Evolutionary conservation across 2,329 filamentous ascomycete genomes (phyloP).

Genomic region (Monilinia polystroma): DNA sequence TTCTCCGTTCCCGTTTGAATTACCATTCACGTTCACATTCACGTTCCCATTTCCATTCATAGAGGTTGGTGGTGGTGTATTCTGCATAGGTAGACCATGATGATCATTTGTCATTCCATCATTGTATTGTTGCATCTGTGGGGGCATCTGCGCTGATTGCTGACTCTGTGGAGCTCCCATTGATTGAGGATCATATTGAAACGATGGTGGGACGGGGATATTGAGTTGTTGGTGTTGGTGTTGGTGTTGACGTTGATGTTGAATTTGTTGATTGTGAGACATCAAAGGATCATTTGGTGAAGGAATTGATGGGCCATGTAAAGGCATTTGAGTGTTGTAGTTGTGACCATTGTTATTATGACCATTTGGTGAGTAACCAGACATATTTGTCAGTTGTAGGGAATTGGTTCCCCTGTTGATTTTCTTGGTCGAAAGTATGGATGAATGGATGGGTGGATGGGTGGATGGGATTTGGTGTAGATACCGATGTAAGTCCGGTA

Average conservation of each 20-base stretch:
- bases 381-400: slow-evolving; percentile 22
- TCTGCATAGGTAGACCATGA: slow-evolving; percentile 24
- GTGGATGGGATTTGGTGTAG: background rate
- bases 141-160: slow-evolving; percentile 25
- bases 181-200: slow-evolving; percentile 24
- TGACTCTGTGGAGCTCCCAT: slow-evolving; percentile 25
- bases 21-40: no score
- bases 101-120: slow-evolving; percentile 30
- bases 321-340: slow-evolving; percentile 15
- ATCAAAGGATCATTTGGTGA: slow-evolving; percentile 22
- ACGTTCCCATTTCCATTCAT: slow-evolving; percentile 22
- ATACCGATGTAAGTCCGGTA: slow-evolving; percentile 23
- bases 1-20: slow-evolving; percentile 29
- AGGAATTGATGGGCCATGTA: slow-evolving; percentile 23
- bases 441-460: background rate
- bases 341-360: slow-evolving; percentile 19
- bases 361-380: slow-evolving; percentile 22
- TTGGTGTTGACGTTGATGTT: slow-evolving; percentile 23
- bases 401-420: background rate
- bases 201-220: slow-evolving; percentile 18
- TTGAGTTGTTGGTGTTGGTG: slow-evolving; percentile 21
- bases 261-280: slow-evolving; percentile 20
- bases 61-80: slow-evolving; percentile 23
- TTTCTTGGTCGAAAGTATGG: background rate
- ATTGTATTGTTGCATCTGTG: slow-evolving; percentile 26